Evolutionary conservation across 2,329 filamentous ascomycete species (phyloP).

Genomic region (Paramyrothecium sp.): DNA sequence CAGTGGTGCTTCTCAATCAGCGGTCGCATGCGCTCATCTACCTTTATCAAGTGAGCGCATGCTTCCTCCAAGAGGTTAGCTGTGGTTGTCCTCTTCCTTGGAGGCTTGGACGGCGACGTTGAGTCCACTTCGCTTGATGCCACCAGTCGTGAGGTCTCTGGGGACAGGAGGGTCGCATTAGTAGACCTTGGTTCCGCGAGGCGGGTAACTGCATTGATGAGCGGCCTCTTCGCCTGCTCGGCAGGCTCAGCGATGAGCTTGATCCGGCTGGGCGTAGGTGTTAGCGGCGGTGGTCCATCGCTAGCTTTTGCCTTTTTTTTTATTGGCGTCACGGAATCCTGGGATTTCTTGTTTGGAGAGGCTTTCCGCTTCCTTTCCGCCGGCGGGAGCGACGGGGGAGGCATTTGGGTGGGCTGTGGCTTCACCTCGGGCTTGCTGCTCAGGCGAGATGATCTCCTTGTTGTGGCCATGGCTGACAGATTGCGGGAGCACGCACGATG

Average conservation of each 20-base stretch:
- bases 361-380: conserved; percentile 34
- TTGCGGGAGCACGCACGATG: neutral
- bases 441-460: conserved; percentile 40
- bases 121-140: conserved; percentile 44
- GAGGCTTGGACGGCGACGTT: conserved; percentile 44
- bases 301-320: conserved; percentile 26
- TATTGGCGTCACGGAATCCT: conserved; percentile 24
- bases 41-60: conserved; percentile 67
- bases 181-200: conserved; percentile 63
- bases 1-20: conserved; percentile 76
- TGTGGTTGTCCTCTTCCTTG: conserved; percentile 51
- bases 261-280: conserved; percentile 46
- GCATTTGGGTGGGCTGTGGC: conserved; percentile 10
- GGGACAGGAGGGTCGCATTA: conserved; percentile 71
- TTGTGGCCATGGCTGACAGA: conserved; percentile 24
- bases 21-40: conserved; percentile 69
- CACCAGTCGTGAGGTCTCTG: conserved; percentile 64
- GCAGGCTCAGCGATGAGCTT: conserved; percentile 33
- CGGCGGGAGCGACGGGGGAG: conserved; percentile 17
- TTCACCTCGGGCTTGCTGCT: conserved; percentile 22
- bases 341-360: conserved; percentile 13
- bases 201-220: conserved; percentile 43
- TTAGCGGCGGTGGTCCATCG: conserved; percentile 33
- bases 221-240: conserved; percentile 34
- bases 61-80: conserved; percentile 73